Conservation (phyloP, 2,329 filamentous ascomycete species). For the Colletotrichum camelliae region DNA sequence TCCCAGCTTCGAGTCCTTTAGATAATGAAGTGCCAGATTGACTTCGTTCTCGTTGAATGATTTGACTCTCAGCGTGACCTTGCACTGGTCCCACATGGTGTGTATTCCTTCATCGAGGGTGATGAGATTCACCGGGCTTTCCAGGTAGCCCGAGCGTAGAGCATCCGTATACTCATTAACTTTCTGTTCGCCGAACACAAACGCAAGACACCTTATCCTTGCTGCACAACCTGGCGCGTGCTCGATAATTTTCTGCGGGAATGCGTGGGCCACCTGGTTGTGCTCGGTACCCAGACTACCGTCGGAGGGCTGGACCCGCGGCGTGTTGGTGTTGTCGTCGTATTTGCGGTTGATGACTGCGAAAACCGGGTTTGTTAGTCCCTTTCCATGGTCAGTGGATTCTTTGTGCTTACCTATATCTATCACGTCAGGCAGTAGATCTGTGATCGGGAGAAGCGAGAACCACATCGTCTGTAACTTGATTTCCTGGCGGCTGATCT, state of each 20-base stretch:
- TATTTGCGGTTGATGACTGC: neutral
- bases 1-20: neutral
- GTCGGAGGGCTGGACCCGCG: too few species aligned
- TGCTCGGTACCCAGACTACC: too few species aligned
- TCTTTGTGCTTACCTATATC: neutral
- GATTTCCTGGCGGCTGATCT: neutral
- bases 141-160: neutral
- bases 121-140: neutral
- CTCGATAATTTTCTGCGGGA: too few species aligned
- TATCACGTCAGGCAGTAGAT: neutral
- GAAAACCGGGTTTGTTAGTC: neutral
- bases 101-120: neutral
- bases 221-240: too few species aligned
- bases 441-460: neutral
- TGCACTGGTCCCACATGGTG: neutral
- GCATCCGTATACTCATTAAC: neutral
- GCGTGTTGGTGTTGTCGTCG: neutral
- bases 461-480: neutral
- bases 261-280: too few species aligned
- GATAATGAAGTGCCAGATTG: neutral
- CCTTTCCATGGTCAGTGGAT: neutral
- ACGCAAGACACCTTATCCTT: too few species aligned
- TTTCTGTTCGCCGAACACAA: too few species aligned
- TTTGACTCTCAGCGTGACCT: neutral
- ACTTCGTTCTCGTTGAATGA: neutral